phyloP scores from a whole-genome alignment of 768 basidiomycete species.

The Tricholoma terreum region DNA sequence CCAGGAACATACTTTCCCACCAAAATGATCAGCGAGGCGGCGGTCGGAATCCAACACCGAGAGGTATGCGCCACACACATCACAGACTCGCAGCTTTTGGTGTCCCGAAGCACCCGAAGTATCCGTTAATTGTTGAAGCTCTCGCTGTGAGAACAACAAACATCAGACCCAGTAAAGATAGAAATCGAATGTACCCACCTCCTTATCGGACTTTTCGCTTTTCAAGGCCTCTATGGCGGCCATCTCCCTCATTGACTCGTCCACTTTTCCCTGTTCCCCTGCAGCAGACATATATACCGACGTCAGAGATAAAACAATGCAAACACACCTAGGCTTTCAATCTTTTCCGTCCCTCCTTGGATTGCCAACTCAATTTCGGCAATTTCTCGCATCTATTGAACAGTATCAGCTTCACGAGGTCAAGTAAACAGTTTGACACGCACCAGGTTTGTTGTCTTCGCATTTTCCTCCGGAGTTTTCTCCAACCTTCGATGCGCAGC shows the following conservation, averaged over 20 bases:
- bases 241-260: conserved; percentile 98
- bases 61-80: conserved; percentile 99
- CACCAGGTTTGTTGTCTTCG: conserved; percentile 95
- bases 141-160: conserved; percentile 52
- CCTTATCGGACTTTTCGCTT: conserved; percentile 93
- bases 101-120: conserved; percentile 99
- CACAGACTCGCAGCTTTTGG: conserved; percentile 99
- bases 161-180: conserved; percentile 6
- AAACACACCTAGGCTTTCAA: conserved; percentile 79
- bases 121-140: conserved; percentile 93
- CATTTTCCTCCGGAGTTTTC: conserved; percentile 99
- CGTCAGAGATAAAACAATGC: conserved; percentile 9
- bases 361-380: conserved; percentile 99
- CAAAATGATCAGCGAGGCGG: conserved; percentile 98
- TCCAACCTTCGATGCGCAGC: conserved; percentile 92
- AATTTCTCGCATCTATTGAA: conserved; percentile 90
- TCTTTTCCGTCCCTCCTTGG: conserved; percentile 98
- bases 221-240: conserved; percentile 97
- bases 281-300: conserved; percentile 14
- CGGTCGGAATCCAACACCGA: conserved; percentile 97
- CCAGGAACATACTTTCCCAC: conserved; percentile 79
- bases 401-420: not conserved
- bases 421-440: conserved; percentile 21
- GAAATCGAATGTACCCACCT: conserved; percentile 48
- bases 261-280: conserved; percentile 99